Evolutionary conservation across 2,329 filamentous ascomycete species (phyloP).

Genomic region (Arthrinium phaeospermum): DNA sequence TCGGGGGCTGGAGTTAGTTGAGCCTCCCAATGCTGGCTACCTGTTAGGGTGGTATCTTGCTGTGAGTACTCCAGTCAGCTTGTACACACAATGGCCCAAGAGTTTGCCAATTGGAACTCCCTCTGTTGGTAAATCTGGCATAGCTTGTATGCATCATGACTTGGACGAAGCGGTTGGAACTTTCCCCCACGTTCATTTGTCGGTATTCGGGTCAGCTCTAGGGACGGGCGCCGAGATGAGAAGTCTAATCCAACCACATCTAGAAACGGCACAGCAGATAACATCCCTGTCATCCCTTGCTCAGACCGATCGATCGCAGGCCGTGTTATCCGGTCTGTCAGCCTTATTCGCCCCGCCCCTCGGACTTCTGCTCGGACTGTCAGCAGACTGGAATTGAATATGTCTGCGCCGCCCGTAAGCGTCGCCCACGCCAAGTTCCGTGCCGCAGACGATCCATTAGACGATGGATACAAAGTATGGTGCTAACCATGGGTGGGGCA

Average conservation of each 20-base stretch:
- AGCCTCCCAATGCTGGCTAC: neutral
- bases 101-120: neutral
- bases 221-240: neutral
- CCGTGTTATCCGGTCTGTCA: neutral
- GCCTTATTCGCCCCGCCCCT: neutral
- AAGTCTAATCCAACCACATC: neutral
- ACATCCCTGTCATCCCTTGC: neutral
- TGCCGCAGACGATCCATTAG: neutral
- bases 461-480: neutral
- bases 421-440: neutral
- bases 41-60: no score
- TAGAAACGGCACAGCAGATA: neutral
- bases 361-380: no score
- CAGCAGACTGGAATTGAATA: neutral
- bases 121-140: neutral
- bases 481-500: neutral
- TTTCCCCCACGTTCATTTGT: neutral
- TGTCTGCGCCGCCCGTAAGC: neutral
- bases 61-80: neutral
- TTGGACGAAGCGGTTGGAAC: neutral
- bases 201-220: neutral
- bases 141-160: neutral
- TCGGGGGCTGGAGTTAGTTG: neutral
- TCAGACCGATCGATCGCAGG: neutral
- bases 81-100: neutral